A percentile compares a stretch with the other conserved stretches of the same genome.
phyloP scores from a whole-genome alignment of 148 eudicot genomes.

The Cornus suecica region DNA sequence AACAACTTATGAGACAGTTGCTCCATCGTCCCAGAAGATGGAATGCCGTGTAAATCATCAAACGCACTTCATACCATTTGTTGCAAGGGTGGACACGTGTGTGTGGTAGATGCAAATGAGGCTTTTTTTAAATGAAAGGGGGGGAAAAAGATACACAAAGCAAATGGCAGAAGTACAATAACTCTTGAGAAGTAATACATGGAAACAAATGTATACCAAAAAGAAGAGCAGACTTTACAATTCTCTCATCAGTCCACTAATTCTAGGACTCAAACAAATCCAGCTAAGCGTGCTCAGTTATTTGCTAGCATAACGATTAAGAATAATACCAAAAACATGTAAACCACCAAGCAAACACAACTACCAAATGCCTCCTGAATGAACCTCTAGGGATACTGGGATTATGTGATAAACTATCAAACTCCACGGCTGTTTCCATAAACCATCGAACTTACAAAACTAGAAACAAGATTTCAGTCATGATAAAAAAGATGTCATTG shows the following conservation, averaged over 20 bases:
- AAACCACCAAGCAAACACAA: not conserved
- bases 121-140: no score
- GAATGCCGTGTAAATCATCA: no score
- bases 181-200: not conserved
- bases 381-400: not conserved
- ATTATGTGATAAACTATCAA: not conserved
- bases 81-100: no score
- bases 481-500: not conserved
- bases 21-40: no score
- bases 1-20: not conserved
- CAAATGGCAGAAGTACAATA: not conserved
- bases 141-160: not conserved
- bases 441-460: not conserved
- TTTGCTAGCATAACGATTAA: not conserved
- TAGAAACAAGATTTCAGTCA: not conserved
- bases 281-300: not conserved
- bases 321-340: not conserved
- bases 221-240: not conserved
- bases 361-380: not conserved
- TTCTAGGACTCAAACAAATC: not conserved
- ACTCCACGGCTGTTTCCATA: not conserved
- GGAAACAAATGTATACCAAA: not conserved
- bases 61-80: no score
- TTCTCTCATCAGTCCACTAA: not conserved
- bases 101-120: no score